Conservation (phyloP, 305 asterid species). For the Fraxinus sp. region DNA sequence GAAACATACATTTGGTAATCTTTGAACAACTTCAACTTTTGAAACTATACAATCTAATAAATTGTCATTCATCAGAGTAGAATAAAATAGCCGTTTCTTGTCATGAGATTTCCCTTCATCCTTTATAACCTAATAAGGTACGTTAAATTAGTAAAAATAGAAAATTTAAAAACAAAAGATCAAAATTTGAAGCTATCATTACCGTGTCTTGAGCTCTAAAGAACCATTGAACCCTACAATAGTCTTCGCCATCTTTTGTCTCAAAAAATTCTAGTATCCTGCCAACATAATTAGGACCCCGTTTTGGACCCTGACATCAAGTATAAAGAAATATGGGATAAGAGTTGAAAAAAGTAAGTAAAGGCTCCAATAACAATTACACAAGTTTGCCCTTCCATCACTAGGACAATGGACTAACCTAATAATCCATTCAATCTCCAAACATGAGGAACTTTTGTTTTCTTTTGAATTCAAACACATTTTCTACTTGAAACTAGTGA, state of each 20-base stretch:
- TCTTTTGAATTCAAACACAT: not conserved
- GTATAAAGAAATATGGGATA: conserved; percentile 15
- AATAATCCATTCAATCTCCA: conserved; percentile 8
- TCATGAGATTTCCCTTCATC: conserved; percentile 42
- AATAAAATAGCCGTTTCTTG: conserved; percentile 51
- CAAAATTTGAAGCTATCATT: conserved; percentile 17
- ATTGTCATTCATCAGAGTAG: conserved; percentile 54
- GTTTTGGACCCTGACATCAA: conserved; percentile 49
- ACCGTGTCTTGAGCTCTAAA: conserved; percentile 83
- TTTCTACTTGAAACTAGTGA: not conserved
- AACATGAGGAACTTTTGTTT: not conserved
- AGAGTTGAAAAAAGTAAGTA: conserved; percentile 21
- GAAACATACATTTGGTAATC: conserved; percentile 40
- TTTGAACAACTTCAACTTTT: conserved; percentile 49
- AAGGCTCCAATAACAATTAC: not conserved
- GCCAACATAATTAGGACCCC: conserved; percentile 62
- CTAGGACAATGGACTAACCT: not conserved
- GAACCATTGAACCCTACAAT: conserved; percentile 82
- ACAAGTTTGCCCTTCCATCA: conserved; percentile 5
- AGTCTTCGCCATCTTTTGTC: conserved; percentile 64
- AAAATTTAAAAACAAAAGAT: conserved; percentile 6
- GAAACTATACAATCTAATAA: conserved; percentile 48
- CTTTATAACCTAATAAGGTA: conserved; percentile 41
- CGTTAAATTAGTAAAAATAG: conserved; percentile 15
- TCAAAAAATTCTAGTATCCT: conserved; percentile 73